Evolutionary conservation across 805 yeast genomes (phyloP), one percentile per base, ranked within the genome.

Genomic region (Saturnispora silvae): DNA sequence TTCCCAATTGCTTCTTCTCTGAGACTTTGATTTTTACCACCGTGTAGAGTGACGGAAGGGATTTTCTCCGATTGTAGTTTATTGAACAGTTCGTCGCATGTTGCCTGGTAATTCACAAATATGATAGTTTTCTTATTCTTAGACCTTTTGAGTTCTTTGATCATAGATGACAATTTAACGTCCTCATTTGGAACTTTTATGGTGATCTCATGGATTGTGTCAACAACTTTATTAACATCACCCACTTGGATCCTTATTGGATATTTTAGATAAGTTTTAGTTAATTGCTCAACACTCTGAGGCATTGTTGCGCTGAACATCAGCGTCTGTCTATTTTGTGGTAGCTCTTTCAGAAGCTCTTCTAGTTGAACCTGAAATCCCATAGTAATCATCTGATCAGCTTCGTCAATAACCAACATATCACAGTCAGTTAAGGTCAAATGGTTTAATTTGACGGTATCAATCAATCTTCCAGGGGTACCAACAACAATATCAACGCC

Each of bases 221-320:
- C 84, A 19, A 69, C 75, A 2, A 81, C 78, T 37, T 71, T 72
- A 8, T 80, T 79, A 4, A 74, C 65, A 18, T 68, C 68, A 6
- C 95, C 95, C 32, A 89, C 70, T 25, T 72, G 70, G 3, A 81
- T 72, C 25, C 66, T 68, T 0, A 72, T 79, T 0, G 95, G 87
- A 4, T 68, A 58, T 0, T 56, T 51, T 33, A 87, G 61, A 51
- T 81, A 83, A 15, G 67, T 65, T n/a, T 63, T 56, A 0, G 92
- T 74, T 34, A 89, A 57, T 36, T 65, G 67, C 51, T 81, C 85
- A 29, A 86, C 77, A 1, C 74, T 67, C 0, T 76, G 68, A 0
- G 95, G 81, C 75, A 89, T 77, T 0, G 98, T 92, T 0, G 97
- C 97, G 0, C 96, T 83, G 57, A 84, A 89, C 95, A 89, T 81